phyloP scores from a whole-genome alignment of 78 protist genomes.

The Paratrimastix pyriformis region DNA sequence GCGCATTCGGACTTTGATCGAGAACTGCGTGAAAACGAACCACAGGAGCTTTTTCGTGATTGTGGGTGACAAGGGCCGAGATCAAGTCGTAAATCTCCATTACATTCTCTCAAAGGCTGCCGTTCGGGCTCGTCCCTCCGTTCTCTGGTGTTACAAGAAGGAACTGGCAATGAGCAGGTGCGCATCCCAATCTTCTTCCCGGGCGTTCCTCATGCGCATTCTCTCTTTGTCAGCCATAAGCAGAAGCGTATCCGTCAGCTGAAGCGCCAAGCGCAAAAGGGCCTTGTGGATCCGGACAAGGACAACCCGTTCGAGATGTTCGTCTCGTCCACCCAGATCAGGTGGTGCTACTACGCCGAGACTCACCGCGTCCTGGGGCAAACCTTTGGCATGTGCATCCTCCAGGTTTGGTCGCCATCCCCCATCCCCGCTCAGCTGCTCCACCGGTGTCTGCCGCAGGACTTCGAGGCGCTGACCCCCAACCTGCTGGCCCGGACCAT shows the following conservation, averaged over 20 bases:
- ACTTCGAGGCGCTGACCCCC: constrained; percentile 97
- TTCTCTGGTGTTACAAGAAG: constrained; percentile 96
- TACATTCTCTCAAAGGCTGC: constrained; percentile 76
- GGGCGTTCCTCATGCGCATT: not conserved
- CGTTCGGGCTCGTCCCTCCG: constrained; percentile 70
- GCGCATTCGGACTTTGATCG: constrained; percentile 76
- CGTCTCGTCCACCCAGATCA: constrained; percentile 74
- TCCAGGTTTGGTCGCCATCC: too few relatives aligned
- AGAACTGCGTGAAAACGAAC: constrained; percentile 55
- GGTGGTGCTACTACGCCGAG: constrained; percentile 79
- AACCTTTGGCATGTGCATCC: constrained; percentile 93
- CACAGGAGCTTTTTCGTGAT: constrained; percentile 84
- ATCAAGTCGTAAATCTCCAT: constrained; percentile 86
- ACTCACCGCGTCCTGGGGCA: constrained; percentile 91
- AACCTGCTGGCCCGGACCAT: constrained; percentile 92
- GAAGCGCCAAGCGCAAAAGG: constrained; percentile 40
- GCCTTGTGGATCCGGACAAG: constrained; percentile 50
- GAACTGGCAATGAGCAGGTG: constrained; percentile 38
- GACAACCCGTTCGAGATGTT: constrained; percentile 89
- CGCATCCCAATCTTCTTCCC: not conserved
- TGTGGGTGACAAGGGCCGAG: constrained; percentile 82
- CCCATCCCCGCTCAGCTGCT: too few relatives aligned
- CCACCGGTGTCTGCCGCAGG: constrained; percentile 33
- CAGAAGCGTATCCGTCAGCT: constrained; percentile 54
- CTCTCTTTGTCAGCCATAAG: constrained; percentile 30